phyloP scores from a whole-genome alignment of 768 basidiomycete genomes.

The Tylopilus subfusipes region DNA sequence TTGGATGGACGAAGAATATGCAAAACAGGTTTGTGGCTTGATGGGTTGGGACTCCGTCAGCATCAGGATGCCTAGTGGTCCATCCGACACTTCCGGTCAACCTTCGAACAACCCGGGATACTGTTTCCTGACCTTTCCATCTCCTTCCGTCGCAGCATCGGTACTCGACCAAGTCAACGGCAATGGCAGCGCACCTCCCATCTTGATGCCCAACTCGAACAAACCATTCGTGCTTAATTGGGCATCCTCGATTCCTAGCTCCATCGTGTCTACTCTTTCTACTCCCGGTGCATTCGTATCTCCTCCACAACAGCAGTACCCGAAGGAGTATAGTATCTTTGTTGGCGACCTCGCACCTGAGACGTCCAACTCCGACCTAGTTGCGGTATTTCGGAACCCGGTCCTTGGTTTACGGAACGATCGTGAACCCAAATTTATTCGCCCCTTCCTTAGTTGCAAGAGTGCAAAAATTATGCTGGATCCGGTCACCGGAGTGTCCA shows the following conservation, averaged over 20 bases:
- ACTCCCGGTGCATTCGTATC: constrained; percentile 28
- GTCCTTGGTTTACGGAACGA: constrained; percentile 82
- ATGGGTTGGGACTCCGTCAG: constrained; percentile 83
- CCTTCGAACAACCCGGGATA: constrained; percentile 83
- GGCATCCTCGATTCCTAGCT: constrained; percentile 48
- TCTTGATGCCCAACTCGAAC: constrained; percentile 83
- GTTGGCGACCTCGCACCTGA: constrained; percentile 92
- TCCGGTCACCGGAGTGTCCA: constrained; percentile 81
- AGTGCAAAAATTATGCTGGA: constrained; percentile 96
- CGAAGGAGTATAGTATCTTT: constrained; percentile 91
- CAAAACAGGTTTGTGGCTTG: constrained; percentile 77
- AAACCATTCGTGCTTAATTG: constrained; percentile 81
- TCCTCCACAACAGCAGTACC: constrained; percentile 51
- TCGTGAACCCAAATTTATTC: constrained; percentile 83
- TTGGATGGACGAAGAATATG: constrained; percentile 98
- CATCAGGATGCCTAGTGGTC: constrained; percentile 67
- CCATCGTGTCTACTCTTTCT: constrained; percentile 31
- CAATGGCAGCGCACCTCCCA: constrained; percentile 37
- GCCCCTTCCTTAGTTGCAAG: constrained; percentile 87
- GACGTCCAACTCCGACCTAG: constrained; percentile 93
- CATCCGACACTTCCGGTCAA: constrained; percentile 55
- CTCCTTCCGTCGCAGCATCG: constrained; percentile 61
- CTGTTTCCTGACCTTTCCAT: constrained; percentile 83
- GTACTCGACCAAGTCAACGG: constrained; percentile 67
- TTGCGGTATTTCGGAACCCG: constrained; percentile 88